phyloP scores from a whole-genome alignment of 2,329 filamentous ascomycete genomes.

The Clarireedia hainanense region DNA sequence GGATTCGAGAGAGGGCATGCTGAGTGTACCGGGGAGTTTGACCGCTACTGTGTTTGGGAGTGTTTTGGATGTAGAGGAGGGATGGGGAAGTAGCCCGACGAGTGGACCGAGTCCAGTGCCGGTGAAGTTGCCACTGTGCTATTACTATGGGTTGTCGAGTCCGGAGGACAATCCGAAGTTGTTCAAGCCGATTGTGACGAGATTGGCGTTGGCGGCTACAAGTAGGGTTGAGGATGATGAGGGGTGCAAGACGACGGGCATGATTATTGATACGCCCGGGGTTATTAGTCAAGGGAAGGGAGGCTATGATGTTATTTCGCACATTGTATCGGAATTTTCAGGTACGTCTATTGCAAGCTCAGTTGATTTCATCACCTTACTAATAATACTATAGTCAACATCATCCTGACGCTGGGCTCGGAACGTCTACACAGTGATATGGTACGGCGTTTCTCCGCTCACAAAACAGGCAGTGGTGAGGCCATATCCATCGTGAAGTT shows the following conservation, averaged over 20 bases:
- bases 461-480: slow-evolving; percentile 53
- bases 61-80: slow-evolving; percentile 79
- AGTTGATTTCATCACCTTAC: not conserved
- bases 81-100: slow-evolving; percentile 85
- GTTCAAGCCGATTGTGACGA: slow-evolving; percentile 66
- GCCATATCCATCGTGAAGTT: slow-evolving; percentile 68
- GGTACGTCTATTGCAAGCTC: slow-evolving; percentile 32
- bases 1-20: slow-evolving; percentile 72
- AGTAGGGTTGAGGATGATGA: slow-evolving; percentile 70
- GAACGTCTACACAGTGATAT: slow-evolving; percentile 70
- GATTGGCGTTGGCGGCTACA: slow-evolving; percentile 70
- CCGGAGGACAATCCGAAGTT: slow-evolving; percentile 65
- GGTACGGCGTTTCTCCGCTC: slow-evolving; percentile 54
- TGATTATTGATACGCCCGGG: slow-evolving; percentile 79
- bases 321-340: slow-evolving; percentile 64
- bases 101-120: slow-evolving; percentile 82
- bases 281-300: slow-evolving; percentile 57
- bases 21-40: slow-evolving; percentile 72
- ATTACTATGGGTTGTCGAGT: slow-evolving; percentile 71
- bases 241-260: slow-evolving; percentile 62
- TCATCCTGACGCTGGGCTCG: slow-evolving; percentile 76
- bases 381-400: slow-evolving; percentile 48
- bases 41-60: slow-evolving; percentile 82
- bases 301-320: slow-evolving; percentile 69
- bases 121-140: slow-evolving; percentile 85